Evolutionary conservation across 495 filamentous ascomycete species (phyloP).

Genomic region (Hyaloscypha bicolor): DNA sequence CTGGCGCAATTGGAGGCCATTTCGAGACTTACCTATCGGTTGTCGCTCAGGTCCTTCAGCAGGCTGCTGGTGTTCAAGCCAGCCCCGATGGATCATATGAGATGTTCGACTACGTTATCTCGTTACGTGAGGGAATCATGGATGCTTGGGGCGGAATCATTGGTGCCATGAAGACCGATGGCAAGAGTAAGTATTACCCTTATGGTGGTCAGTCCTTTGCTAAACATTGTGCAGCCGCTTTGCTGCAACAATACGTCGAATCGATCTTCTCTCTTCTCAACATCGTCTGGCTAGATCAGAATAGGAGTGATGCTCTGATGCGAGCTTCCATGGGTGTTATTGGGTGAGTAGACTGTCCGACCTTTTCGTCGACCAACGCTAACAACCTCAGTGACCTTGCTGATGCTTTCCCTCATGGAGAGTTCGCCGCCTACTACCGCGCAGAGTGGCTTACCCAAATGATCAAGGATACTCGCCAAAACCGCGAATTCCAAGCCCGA

Average conservation of each 20-base stretch:
- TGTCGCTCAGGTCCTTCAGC: conserved; percentile 90
- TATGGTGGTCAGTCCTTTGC: conserved; percentile 9
- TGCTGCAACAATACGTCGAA: conserved; percentile 76
- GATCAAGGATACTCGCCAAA: conserved; percentile 83
- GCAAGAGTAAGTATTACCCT: conserved; percentile 63
- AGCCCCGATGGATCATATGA: conserved; percentile 76
- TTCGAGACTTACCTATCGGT: conserved; percentile 92
- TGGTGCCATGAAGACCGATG: conserved; percentile 81
- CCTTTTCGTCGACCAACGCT: conserved; percentile 19
- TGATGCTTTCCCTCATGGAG: conserved; percentile 88
- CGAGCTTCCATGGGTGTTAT: conserved; percentile 94
- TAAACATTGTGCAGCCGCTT: conserved; percentile 53
- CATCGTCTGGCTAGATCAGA: conserved; percentile 74
- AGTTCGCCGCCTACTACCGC: conserved; percentile 80
- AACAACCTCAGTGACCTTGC: conserved; percentile 79
- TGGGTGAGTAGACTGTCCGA: conserved; percentile 62
- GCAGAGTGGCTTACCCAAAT: conserved; percentile 86
- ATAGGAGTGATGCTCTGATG: conserved; percentile 89
- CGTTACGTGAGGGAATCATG: conserved; percentile 95
- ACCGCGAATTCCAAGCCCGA: conserved; percentile 77
- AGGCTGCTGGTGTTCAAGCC: conserved; percentile 76
- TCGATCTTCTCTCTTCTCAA: conserved; percentile 90
- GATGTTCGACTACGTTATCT: conserved; percentile 94
- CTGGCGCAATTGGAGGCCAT: conserved; percentile 87
- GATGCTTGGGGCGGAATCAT: conserved; percentile 98